A percentile compares a stretch with the other conserved stretches of the same genome.
Conservation (phyloP, 2,329 filamentous ascomycete genomes). For the Aspergillus spinulosporus region DNA sequence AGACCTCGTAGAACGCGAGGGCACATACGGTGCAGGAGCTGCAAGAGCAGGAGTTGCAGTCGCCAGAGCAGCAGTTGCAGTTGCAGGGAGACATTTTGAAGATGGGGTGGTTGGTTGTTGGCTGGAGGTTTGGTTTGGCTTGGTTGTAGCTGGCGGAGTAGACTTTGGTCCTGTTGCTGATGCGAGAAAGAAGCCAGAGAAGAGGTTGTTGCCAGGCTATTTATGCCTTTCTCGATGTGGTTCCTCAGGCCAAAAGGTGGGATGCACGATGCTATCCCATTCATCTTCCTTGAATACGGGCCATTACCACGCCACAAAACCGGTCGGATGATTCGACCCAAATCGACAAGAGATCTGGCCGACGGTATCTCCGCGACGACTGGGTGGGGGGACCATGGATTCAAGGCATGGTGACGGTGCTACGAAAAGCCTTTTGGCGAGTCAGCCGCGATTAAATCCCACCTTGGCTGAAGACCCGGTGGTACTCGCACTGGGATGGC, state of each 20-base stretch:
- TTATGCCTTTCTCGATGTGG: constrained; percentile 4
- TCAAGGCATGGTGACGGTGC: neutral
- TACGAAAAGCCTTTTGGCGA: constrained; percentile 1
- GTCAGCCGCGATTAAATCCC: constrained; percentile 9
- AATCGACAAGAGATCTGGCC: neutral
- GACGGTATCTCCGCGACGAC: neutral
- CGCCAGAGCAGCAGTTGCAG: constrained; percentile 18
- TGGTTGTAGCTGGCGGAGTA: neutral
- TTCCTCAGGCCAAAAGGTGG: constrained; percentile 12
- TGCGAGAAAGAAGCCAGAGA: neutral
- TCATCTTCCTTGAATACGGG: neutral
- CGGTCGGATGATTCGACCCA: constrained; percentile 1
- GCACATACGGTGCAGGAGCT: constrained; percentile 14
- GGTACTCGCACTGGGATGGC: neutral
- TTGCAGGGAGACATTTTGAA: constrained; percentile 18
- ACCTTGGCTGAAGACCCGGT: neutral
- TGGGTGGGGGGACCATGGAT: neutral
- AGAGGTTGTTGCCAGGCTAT: neutral
- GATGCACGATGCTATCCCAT: neutral
- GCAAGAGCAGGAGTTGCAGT: constrained; percentile 17
- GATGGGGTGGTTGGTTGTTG: constrained; percentile 5
- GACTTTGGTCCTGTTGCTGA: constrained; percentile 1
- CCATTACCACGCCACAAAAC: neutral
- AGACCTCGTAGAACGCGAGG: neutral
- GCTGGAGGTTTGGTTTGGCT: constrained; percentile 3